phyloP scores from a whole-genome alignment of 208 protist species.

The Angomonas deanei region DNA sequence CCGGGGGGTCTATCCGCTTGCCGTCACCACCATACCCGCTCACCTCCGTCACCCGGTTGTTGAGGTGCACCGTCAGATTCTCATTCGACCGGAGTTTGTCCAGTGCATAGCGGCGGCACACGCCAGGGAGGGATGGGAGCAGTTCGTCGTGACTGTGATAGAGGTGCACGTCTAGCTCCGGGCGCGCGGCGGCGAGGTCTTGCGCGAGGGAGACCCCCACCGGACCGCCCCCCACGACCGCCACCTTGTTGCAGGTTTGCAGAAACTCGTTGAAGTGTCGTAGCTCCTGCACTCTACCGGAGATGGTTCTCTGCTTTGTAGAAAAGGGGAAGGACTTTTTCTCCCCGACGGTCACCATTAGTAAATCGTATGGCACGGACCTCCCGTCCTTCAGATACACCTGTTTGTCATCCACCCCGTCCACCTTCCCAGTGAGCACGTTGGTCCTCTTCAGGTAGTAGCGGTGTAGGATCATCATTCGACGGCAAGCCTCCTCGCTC shows the following conservation, averaged over 20 bases:
- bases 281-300: constrained; percentile 73
- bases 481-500: constrained; percentile 59
- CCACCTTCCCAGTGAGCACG: constrained; percentile 76
- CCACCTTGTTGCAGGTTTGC: constrained; percentile 65
- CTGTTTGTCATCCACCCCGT: constrained; percentile 50
- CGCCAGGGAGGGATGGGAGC: constrained; percentile 51
- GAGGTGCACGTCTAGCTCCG: constrained; percentile 69
- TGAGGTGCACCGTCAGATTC: constrained; percentile 54
- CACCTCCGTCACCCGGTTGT: constrained; percentile 49
- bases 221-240: constrained; percentile 78
- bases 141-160: constrained; percentile 62
- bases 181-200: constrained; percentile 46
- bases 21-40: constrained; percentile 23
- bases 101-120: constrained; percentile 52
- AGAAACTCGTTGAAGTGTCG: constrained; percentile 70
- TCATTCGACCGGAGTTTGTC: constrained; percentile 36
- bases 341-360: constrained; percentile 75
- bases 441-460: constrained; percentile 86
- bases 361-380: constrained; percentile 70
- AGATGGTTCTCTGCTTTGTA: constrained; percentile 61
- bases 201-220: constrained; percentile 68
- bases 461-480: constrained; percentile 74
- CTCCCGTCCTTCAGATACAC: constrained; percentile 67
- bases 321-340: constrained; percentile 73
- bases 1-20: constrained; percentile 4